Evolutionary conservation across 805 yeast genomes (phyloP), one percentile per base, ranked within the genome.

Genomic region (Tetrapisispora nanseiensis): DNA sequence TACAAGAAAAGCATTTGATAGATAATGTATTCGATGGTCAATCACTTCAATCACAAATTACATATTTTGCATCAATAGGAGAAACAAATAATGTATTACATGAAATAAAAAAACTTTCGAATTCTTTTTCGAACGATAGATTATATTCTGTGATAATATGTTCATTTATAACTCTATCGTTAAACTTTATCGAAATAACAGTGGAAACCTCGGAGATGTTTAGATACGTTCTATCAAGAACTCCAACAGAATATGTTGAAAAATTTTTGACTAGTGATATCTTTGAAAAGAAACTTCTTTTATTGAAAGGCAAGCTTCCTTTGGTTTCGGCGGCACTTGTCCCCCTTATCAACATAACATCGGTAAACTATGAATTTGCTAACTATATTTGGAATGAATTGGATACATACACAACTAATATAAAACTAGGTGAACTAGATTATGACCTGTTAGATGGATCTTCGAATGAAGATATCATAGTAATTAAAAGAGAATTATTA

Each of bases 261-360:
- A 56, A 56, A 38, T 66, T 68, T 42, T 55, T 68, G 37, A 51
- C 59, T 1, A 57, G 59, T 40, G 57, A 57, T 24, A 51, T 56
- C 39, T 62, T 65, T 26, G 63, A 65, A 39, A 56, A 55, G 30
- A 54, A 63, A 32, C 49, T 68, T 3, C 47, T 51, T 6, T 27
- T 86, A 22, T 63, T 85, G 1, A 70, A 80, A 46, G 81, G 92
- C 0, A 86, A 89, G 54, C 73, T 85, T 46, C 97, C 97, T 0
- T 55, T 71, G 2, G 53, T 63, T n/a, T 45, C 56, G 8, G 67
- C 71, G 28, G 62, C 77, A 2, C 58, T 85, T 15, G 58, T 71
- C 2, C 80, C 90, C 1, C 78, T 80, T 44, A 60, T 86, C 31
- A 70, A 76, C 41, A 51, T 86, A 11, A 67, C 80, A 12, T 66